phyloP scores from a whole-genome alignment of 108 stramenopile species.

The Stephanodiscus minutulus region DNA sequence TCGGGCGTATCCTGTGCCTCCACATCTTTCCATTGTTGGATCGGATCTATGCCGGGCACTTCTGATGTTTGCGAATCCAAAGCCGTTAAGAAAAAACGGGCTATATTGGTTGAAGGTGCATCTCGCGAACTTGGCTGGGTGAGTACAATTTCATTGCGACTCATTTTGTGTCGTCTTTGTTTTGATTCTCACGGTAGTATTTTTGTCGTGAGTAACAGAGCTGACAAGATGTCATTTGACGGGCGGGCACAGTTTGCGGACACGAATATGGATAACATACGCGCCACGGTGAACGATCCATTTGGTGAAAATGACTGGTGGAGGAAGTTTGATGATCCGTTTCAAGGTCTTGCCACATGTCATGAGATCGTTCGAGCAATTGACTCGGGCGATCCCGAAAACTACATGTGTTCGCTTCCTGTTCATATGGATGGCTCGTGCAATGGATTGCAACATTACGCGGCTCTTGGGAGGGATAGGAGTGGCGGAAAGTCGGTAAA shows the following conservation, averaged over 20 bases:
- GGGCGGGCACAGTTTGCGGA: constrained; percentile 92
- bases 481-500: constrained; percentile 97
- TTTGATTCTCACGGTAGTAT: neutral
- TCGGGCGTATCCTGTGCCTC: constrained; percentile 97
- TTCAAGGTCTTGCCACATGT: constrained; percentile 98
- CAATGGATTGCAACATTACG: constrained; percentile 99
- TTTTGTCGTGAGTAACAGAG: constrained; percentile 15
- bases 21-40: constrained; percentile 97
- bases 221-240: constrained; percentile 91
- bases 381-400: constrained; percentile 87
- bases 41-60: constrained; percentile 96
- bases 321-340: constrained; percentile 94
- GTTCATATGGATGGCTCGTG: constrained; percentile 99
- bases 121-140: constrained; percentile 95
- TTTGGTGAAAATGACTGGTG: constrained; percentile 90
- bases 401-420: constrained; percentile 87
- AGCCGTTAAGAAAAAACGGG: constrained; percentile 89
- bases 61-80: constrained; percentile 88
- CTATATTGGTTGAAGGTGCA: constrained; percentile 98
- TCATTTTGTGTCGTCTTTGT: neutral
- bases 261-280: constrained; percentile 85
- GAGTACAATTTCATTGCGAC: constrained; percentile 35
- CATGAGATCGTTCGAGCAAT: constrained; percentile 91
- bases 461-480: constrained; percentile 96
- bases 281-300: constrained; percentile 83